Evolutionary conservation across 2,329 filamentous ascomycete species (phyloP).

Genomic region (Diaporthe ampelina): DNA sequence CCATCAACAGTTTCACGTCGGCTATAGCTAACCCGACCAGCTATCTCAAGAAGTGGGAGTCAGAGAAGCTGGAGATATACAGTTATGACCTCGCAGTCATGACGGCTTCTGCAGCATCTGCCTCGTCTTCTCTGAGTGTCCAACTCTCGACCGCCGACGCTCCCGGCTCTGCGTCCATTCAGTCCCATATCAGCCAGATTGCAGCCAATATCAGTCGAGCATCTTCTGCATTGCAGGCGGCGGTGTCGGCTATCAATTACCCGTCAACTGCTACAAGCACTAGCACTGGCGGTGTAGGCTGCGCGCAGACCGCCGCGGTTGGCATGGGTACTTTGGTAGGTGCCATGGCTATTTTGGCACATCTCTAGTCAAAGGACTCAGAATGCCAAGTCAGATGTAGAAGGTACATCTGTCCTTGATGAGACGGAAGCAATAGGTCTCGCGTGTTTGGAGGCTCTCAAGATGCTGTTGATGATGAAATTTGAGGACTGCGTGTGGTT

Average conservation of each 20-base stretch:
- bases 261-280: neutral
- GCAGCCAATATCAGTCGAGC: neutral
- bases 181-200: neutral
- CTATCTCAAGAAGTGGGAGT: neutral
- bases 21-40: neutral
- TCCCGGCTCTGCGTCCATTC: neutral
- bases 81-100: neutral
- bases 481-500: too few relatives aligned
- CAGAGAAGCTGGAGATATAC: too few relatives aligned
- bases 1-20: conserved; percentile 2
- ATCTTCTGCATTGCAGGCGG: conserved; percentile 14
- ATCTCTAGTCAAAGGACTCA: conserved; percentile 5
- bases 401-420: too few relatives aligned
- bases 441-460: too few relatives aligned
- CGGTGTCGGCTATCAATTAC: neutral
- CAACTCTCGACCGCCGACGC: conserved; percentile 27
- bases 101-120: neutral
- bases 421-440: too few relatives aligned
- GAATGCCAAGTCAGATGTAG: too few relatives aligned
- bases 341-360: conserved; percentile 11
- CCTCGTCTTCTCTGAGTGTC: neutral
- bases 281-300: neutral
- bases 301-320: conserved; percentile 16
- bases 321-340: conserved; percentile 26
- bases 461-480: too few relatives aligned